A percentile compares a stretch with the other conserved stretches of the same genome.
These are phyloP conservation scores for Spiraea crenata DNA, from an alignment of 331 rosid genomes.

Conservation along the genomic window DNA sequence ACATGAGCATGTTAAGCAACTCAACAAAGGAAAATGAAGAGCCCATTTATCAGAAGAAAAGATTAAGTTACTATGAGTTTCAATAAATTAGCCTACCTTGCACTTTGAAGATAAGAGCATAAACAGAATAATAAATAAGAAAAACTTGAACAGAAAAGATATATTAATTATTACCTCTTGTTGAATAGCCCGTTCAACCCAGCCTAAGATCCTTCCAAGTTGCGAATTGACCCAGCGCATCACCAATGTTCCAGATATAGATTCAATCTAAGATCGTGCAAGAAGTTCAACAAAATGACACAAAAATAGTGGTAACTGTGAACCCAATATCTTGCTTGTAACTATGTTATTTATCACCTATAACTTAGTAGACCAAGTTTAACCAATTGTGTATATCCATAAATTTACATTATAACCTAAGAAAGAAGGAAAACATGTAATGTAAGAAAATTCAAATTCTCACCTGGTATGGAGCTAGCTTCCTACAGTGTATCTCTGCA, in stretches of 20 bases:
- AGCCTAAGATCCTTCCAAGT: conserved; percentile 85
- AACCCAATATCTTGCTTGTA: background rate
- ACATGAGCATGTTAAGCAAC: conserved; percentile 14
- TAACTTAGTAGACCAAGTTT: background rate
- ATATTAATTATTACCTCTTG: conserved; percentile 67
- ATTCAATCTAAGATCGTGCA: conserved; percentile 63
- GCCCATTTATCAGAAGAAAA: background rate
- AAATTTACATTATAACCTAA: background rate
- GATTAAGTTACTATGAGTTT: background rate
- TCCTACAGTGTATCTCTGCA: conserved; percentile 67
- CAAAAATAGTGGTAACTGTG: background rate
- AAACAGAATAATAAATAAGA: conserved; percentile 5
- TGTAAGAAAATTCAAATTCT: conserved; percentile 16
- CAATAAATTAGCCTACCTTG: background rate
- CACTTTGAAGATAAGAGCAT: conserved; percentile 9
- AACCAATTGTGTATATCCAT: background rate
- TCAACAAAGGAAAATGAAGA: conserved; percentile 20
- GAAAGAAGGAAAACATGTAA: background rate
- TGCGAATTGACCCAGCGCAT: conserved; percentile 97
- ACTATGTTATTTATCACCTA: background rate
- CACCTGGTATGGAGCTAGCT: conserved; percentile 80
- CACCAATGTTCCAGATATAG: conserved; percentile 94
- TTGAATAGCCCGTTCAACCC: conserved; percentile 89
- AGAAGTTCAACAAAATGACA: conserved; percentile 7
- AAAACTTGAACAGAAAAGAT: conserved; percentile 14